Conservation (phyloP, 2,329 filamentous ascomycete genomes). For the Talaromyces sp. region DNA sequence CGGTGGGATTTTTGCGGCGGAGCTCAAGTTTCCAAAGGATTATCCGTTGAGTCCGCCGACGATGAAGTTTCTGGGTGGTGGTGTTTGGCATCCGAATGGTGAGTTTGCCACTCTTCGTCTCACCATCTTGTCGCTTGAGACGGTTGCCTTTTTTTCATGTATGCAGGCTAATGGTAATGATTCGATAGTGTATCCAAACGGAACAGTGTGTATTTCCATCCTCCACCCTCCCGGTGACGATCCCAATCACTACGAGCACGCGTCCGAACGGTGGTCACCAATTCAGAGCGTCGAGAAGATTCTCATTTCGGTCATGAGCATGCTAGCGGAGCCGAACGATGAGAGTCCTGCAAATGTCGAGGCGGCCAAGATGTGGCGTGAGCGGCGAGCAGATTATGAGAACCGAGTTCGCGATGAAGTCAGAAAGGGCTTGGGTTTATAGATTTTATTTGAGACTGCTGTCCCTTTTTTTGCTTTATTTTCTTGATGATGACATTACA, state of each 20-base stretch:
- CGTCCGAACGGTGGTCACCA: conserved; percentile 90
- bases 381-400: conserved; percentile 78
- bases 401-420: conserved; percentile 78
- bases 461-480: not conserved
- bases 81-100: conserved; percentile 95
- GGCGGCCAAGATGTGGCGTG: conserved; percentile 93
- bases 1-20: conserved; percentile 90
- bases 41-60: conserved; percentile 94
- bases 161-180: not conserved
- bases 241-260: conserved; percentile 96
- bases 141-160: not conserved
- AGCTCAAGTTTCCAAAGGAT: conserved; percentile 90
- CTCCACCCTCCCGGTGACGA: conserved; percentile 94
- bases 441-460: conserved; percentile 18
- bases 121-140: not conserved
- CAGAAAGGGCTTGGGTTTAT: conserved; percentile 70
- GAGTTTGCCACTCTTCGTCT: conserved; percentile 19
- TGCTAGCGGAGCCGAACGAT: conserved; percentile 95
- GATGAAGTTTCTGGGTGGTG: conserved; percentile 80
- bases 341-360: conserved; percentile 96
- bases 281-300: conserved; percentile 99
- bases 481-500: not conserved
- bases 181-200: conserved; percentile 74
- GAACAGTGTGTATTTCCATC: conserved; percentile 96
- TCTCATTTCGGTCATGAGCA: conserved; percentile 93